Base-by-base conservation (phyloP, 23 red algal species). In the Porphyridium purpureum region DNA sequence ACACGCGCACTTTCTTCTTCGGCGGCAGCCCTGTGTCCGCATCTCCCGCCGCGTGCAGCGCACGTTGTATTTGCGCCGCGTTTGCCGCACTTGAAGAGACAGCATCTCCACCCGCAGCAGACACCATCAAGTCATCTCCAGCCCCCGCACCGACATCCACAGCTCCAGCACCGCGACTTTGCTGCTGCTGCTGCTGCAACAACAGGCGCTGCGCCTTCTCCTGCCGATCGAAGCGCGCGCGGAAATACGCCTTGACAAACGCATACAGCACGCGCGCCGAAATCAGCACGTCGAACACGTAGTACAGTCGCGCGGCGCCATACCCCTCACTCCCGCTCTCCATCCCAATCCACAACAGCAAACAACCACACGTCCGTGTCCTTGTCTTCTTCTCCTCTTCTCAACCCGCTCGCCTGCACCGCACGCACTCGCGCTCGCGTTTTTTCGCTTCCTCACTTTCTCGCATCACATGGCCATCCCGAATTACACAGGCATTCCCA, bases 1-100 rank as follows among this genome's bases (percentile, higher is more conserved):
- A 94, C 15, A 94, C 76, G 31, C 76, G 78, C 19, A 84, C 48
- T 11, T 69, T 64, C 21, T 67, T 60, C 24, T 62, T 60, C 47
- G 71, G 67, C 36, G 57, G 47, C 57, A 17, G 1, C 9, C 21
- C 46, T 31, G 27, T 9, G 21, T 63, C 35, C 35, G n/a, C 38
- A 44, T 44, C n/a, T 44, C 38, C 38, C 11, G 11, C 38, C 38
- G 11, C n/a, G 38, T 11, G 38, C 38, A 44, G 38, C 38, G 53
- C 5, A 4, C 53, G 5, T 0, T 57, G 53, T 57, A 57, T 57
- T 24, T 57, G 20, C 53, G 24, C 17, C 29, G 35, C 19, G 20
- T 57, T 0, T 28, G 35, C 9, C 17, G 35, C 5, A 28, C 53
- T 57, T 19, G 8, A 5, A 15, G 53, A 21, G 17, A 28, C 19